These are phyloP conservation scores for Starmerella geochares DNA, from an alignment of 805 yeast species.

Conservation along the genomic window DNA sequence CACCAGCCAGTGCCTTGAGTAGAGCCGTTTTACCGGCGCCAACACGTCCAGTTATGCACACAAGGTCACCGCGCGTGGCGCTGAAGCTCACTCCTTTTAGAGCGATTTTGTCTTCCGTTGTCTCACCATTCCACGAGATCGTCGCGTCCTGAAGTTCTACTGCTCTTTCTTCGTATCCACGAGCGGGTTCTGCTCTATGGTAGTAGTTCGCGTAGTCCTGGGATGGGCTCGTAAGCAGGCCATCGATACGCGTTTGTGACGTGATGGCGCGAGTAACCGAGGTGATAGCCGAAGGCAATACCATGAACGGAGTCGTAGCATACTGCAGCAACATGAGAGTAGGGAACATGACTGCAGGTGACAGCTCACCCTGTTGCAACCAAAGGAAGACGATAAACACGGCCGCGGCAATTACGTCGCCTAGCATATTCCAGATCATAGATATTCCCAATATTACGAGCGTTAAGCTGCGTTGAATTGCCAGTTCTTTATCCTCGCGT, in stretches of 20 bases:
- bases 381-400: constrained; percentile 77
- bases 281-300: constrained; percentile 79
- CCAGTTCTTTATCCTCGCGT: constrained; percentile 79
- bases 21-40: constrained; percentile 80
- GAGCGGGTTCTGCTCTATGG: constrained; percentile 40
- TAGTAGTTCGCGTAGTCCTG: constrained; percentile 64
- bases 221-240: constrained; percentile 59
- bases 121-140: constrained; percentile 50
- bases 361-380: constrained; percentile 51
- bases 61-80: constrained; percentile 62
- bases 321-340: constrained; percentile 52
- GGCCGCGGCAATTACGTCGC: constrained; percentile 75
- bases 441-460: constrained; percentile 37
- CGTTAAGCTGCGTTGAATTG: constrained; percentile 56
- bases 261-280: constrained; percentile 70
- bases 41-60: constrained; percentile 75
- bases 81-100: constrained; percentile 42
- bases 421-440: constrained; percentile 52
- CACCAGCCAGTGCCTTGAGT: constrained; percentile 66
- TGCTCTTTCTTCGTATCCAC: constrained; percentile 50
- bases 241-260: constrained; percentile 48
- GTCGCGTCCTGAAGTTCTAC: constrained; percentile 32
- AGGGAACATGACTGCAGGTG: constrained; percentile 77
- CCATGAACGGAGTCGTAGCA: constrained; percentile 78
- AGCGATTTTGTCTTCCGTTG: constrained; percentile 27